Percentiles rank a stretch among this genome's conserved stretches.
Conservation (phyloP, 1,284 basidiomycete species). For the Termitomyces sp. region DNA sequence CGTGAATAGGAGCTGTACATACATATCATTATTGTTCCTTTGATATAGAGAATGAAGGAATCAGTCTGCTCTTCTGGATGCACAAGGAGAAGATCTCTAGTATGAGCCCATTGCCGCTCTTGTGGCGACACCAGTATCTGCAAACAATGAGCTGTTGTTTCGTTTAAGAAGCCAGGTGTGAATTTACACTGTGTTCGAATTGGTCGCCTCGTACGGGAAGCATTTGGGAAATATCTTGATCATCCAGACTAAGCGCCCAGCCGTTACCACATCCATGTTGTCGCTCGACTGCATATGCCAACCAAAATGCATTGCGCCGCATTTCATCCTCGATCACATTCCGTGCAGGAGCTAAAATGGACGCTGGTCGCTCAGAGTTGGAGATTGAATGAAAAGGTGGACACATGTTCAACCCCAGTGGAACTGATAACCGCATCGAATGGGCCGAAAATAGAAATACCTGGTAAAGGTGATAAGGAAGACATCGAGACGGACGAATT, state of each 20-base stretch:
- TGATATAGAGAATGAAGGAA: slow-evolving; percentile 72
- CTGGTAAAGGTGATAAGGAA: slow-evolving; percentile 30
- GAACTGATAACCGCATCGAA: slow-evolving; percentile 55
- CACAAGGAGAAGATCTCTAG: slow-evolving; percentile 48
- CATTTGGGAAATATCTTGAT: slow-evolving; percentile 65
- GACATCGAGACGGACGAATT: neutral
- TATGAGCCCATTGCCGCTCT: slow-evolving; percentile 67
- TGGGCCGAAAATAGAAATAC: slow-evolving; percentile 55
- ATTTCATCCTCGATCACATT: slow-evolving; percentile 66
- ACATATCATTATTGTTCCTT: slow-evolving; percentile 62
- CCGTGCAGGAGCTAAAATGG: slow-evolving; percentile 53
- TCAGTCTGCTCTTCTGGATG: slow-evolving; percentile 65
- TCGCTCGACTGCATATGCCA: slow-evolving; percentile 63
- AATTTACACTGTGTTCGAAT: slow-evolving; percentile 55
- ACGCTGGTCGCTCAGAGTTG: slow-evolving; percentile 46
- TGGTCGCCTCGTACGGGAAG: slow-evolving; percentile 59
- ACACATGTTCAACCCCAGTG: slow-evolving; percentile 63
- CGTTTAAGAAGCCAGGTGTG: slow-evolving; percentile 14
- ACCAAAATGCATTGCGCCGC: slow-evolving; percentile 69
- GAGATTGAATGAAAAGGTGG: slow-evolving; percentile 64
- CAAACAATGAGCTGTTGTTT: slow-evolving; percentile 12
- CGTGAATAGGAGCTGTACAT: slow-evolving; percentile 10
- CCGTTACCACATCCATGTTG: slow-evolving; percentile 63
- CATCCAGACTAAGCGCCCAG: slow-evolving; percentile 68
- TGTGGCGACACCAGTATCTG: slow-evolving; percentile 50